These are phyloP conservation scores for Sclerospora graminicola DNA, from an alignment of 352 stramenopile species.

Conservation along the genomic window DNA sequence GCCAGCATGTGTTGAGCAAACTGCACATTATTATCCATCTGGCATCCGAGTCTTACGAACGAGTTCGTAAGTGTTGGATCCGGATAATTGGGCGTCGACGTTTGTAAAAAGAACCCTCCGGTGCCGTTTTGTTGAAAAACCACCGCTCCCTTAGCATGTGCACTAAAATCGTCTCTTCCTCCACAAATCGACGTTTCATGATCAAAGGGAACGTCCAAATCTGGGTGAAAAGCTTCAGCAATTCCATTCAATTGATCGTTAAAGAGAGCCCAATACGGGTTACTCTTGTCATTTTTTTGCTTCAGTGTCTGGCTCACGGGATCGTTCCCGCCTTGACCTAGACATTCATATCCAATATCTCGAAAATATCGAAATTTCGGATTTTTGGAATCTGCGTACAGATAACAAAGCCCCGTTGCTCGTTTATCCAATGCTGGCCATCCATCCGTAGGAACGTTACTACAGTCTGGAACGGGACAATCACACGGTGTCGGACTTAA, in stretches of 20 bases:
- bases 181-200: constrained; percentile 28
- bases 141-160: constrained; percentile 62
- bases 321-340: constrained; percentile 67
- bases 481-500: constrained; percentile 49
- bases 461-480: constrained; percentile 44
- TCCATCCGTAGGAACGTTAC: constrained; percentile 29
- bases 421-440: constrained; percentile 22
- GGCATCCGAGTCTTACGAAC: constrained; percentile 66
- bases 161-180: constrained; percentile 46
- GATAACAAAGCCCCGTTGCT: constrained; percentile 57
- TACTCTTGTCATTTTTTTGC: constrained; percentile 18
- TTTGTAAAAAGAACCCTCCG: constrained; percentile 65
- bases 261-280: constrained; percentile 61
- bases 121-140: constrained; percentile 26
- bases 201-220: not conserved
- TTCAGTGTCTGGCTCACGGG: constrained; percentile 64
- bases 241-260: constrained; percentile 76
- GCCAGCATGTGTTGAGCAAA: constrained; percentile 67
- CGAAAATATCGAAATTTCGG: constrained; percentile 54
- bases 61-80: constrained; percentile 33
- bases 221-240: constrained; percentile 20
- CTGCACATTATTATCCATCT: constrained; percentile 66
- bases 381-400: constrained; percentile 55
- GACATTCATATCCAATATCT: constrained; percentile 56
- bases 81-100: constrained; percentile 67